phyloP scores from a whole-genome alignment of 2,329 filamentous ascomycete genomes.

The Colletotrichum karsti region DNA sequence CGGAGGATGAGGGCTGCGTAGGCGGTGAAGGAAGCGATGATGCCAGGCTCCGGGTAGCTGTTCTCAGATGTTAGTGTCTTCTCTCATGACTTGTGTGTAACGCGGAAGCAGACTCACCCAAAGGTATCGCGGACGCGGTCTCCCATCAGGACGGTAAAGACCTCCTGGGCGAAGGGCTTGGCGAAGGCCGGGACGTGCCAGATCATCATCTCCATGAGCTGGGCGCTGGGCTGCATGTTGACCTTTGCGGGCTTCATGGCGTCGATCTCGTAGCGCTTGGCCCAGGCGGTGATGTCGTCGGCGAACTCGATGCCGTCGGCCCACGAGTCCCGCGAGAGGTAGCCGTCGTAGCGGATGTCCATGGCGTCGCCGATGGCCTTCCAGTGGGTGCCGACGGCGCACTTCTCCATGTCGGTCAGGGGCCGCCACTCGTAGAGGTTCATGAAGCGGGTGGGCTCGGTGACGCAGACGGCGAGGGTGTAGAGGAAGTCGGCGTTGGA shows the following conservation, averaged over 20 bases:
- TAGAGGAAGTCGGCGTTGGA: constrained; percentile 48
- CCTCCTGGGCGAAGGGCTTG: constrained; percentile 55
- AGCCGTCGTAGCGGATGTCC: constrained; percentile 62
- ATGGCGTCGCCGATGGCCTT: constrained; percentile 76
- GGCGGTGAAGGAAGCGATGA: constrained; percentile 39
- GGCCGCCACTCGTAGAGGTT: constrained; percentile 74
- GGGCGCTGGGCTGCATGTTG: constrained; percentile 62
- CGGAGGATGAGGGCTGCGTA: constrained; percentile 59
- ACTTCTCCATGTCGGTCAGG: constrained; percentile 72
- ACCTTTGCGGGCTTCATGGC: constrained; percentile 63
- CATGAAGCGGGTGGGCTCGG: constrained; percentile 72
- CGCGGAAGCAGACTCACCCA: constrained; percentile 54
- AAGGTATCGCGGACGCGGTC: constrained; percentile 71
- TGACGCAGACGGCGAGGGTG: constrained; percentile 65
- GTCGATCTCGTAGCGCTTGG: constrained; percentile 64
- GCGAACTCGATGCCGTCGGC: constrained; percentile 60
- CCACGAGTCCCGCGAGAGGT: constrained; percentile 49
- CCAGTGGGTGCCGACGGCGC: constrained; percentile 75
- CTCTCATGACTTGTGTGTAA: background rate
- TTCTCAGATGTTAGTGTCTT: background rate
- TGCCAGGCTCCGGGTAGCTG: constrained; percentile 54
- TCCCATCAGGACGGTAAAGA: constrained; percentile 69
- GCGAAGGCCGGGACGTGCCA: constrained; percentile 58
- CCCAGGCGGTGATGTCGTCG: constrained; percentile 57
- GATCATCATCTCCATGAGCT: constrained; percentile 69